phyloP scores from a whole-genome alignment of 2,329 filamentous ascomycete species.

The Nectriaceae sp. region DNA sequence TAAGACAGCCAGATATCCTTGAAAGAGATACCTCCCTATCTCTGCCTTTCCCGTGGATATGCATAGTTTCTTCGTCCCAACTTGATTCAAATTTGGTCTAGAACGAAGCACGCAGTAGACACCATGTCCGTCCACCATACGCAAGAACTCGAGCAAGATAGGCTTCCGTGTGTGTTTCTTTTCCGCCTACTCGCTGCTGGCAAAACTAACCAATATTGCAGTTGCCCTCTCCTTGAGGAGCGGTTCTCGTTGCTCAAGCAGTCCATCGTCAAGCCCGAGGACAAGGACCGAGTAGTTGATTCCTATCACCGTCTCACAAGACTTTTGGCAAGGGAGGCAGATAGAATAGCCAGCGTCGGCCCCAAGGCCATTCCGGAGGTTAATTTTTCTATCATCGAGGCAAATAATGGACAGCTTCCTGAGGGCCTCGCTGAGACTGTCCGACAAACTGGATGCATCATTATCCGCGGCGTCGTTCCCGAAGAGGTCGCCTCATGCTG shows the following conservation, averaged over 20 bases:
- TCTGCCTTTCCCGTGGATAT: too few relatives aligned
- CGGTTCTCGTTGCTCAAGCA: conserved; percentile 21
- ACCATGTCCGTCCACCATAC: neutral
- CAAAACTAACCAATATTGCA: neutral
- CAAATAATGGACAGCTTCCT: conserved; percentile 9
- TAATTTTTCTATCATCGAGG: conserved; percentile 14
- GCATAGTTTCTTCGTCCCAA: too few relatives aligned
- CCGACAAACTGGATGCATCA: conserved; percentile 16
- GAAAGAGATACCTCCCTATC: too few relatives aligned
- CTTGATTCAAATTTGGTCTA: too few relatives aligned
- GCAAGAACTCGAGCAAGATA: neutral
- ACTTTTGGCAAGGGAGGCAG: conserved; percentile 9
- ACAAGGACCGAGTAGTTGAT: neutral
- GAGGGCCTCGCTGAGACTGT: conserved; percentile 6
- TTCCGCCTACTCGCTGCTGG: too few relatives aligned
- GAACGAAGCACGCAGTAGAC: too few relatives aligned
- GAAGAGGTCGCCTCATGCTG: conserved; percentile 22
- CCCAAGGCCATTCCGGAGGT: conserved; percentile 16
- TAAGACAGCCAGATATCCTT: too few relatives aligned
- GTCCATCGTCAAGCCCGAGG: conserved; percentile 11
- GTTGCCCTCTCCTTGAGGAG: conserved; percentile 19
- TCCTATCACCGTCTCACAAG: conserved; percentile 10
- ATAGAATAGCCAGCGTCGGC: conserved; percentile 11
- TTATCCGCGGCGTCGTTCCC: conserved; percentile 24
- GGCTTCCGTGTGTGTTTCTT: neutral